These are phyloP conservation scores for Theileria annulata DNA, from an alignment of 169 alveolate species.

Conservation along the genomic window DNA sequence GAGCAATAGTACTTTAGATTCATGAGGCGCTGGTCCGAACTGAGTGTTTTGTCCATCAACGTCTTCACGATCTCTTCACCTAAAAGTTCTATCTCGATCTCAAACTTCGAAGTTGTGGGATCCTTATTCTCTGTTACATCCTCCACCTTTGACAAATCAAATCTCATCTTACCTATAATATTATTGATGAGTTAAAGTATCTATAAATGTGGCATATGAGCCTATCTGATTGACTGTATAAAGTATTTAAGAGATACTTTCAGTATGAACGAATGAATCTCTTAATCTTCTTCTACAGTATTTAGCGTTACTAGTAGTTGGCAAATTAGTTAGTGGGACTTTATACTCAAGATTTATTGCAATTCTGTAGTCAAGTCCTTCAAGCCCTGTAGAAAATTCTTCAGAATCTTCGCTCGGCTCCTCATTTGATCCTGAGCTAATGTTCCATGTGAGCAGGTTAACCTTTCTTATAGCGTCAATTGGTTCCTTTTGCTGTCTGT, in stretches of 20 bases:
- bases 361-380: constrained; percentile 57
- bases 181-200: neutral
- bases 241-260: no score
- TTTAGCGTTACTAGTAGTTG: constrained; percentile 45
- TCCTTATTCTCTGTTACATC: constrained; percentile 19
- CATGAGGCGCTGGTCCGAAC: constrained; percentile 21
- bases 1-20: constrained; percentile 54
- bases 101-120: constrained; percentile 8
- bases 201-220: no score
- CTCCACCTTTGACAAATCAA: constrained; percentile 57
- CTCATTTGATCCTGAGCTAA: constrained; percentile 35
- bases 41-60: constrained; percentile 15
- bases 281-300: constrained; percentile 37
- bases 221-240: no score
- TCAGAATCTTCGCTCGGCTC: constrained; percentile 24
- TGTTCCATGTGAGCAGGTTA: constrained; percentile 60
- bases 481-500: constrained; percentile 19
- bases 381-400: constrained; percentile 9
- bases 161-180: constrained; percentile 24
- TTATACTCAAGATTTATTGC: constrained; percentile 65
- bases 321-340: constrained; percentile 48
- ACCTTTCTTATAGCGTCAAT: constrained; percentile 51
- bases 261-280: constrained; percentile 23
- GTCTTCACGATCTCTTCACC: constrained; percentile 24
- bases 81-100: constrained; percentile 59